Evolutionary conservation across 495 filamentous ascomycete species (phyloP).

Genomic region (Mycothermus thermophilus): DNA sequence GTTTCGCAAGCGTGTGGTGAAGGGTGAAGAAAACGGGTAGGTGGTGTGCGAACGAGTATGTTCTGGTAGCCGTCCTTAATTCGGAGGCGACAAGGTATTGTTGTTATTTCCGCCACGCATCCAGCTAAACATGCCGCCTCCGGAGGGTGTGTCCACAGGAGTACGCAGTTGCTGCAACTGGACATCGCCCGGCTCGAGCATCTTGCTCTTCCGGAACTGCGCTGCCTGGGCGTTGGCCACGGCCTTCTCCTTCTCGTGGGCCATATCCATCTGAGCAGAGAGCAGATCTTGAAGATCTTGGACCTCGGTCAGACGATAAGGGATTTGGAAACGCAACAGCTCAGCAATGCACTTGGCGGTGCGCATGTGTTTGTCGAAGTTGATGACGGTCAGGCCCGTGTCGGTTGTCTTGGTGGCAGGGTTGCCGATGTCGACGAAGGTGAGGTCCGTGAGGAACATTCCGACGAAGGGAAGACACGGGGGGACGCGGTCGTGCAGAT

Average conservation of each 20-base stretch:
- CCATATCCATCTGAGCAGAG: conserved; percentile 65
- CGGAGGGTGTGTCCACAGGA: conserved; percentile 28
- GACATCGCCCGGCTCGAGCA: conserved; percentile 72
- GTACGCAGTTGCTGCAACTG: conserved; percentile 35
- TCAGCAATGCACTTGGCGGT: conserved; percentile 93
- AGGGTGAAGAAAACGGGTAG: too few species aligned
- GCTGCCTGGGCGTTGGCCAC: conserved; percentile 58
- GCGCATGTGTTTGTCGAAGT: conserved; percentile 94
- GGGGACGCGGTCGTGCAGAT: conserved; percentile 74
- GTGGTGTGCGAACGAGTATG: too few species aligned
- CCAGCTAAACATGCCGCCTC: conserved; percentile 22
- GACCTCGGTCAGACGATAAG: conserved; percentile 72
- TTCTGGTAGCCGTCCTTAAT: too few species aligned
- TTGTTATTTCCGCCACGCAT: conserved; percentile 17
- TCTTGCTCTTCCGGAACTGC: conserved; percentile 73
- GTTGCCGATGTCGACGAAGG: conserved; percentile 87
- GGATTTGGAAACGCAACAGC: conserved; percentile 92
- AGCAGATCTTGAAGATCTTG: conserved; percentile 93
- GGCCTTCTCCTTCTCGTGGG: conserved; percentile 58
- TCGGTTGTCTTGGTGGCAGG: conserved; percentile 46
- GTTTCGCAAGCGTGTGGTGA: too few species aligned
- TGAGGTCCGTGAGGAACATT: conserved; percentile 81
- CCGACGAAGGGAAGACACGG: conserved; percentile 96
- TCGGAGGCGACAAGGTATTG: too few species aligned
- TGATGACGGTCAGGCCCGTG: conserved; percentile 63